Evolutionary conservation across 176 grass and related monocot species (phyloP), one percentile per base, ranked within the genome.

Genomic region (Oryza rufipogon): DNA sequence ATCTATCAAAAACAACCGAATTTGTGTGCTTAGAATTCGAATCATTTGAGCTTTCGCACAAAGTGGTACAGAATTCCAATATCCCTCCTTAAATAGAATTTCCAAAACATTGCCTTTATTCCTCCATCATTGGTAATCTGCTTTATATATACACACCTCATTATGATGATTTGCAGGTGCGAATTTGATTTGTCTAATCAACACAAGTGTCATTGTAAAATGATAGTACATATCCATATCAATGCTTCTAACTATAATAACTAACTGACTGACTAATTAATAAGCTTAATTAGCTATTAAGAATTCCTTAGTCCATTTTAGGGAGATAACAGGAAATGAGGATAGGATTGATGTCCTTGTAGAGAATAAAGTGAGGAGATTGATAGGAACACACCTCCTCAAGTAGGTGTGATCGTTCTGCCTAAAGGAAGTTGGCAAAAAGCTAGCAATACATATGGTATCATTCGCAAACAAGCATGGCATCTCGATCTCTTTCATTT

Each of bases 341-440:
- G 83, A 89, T 89, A 89, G 77, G 78, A 73, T 68, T 38, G 83
- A 76, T 66, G 88, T 78, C 78, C 14, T 46, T 72, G 65, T 77
- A 66, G 84, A 13, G 88, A 90, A 90, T 90, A 86, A 86, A 83
- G 44, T 64, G 71, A 17, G 11, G 22, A 64, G 45, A 73, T 44
- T 13, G 56, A 64, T n/a, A 78, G 8, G 42, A 71, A 70, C 78
- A 70, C 78, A 63, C 38, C 44, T 66, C 34, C 16, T 52, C 78
- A 19, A 76, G 44, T 64, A 46, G 58, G 69, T 28, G 69, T 28
- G 2, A 38, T 49, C 51, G 70, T 89, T 85, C 52, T 76, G 51
- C 77, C 25, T 5, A 41, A 75, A 76, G 71, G 41, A 76, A 52
- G 56, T 61, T 52, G 68, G 39, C 58, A 17, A 51, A 39, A 80